A percentile compares a stretch with the other conserved stretches of the same genome.
Evolutionary conservation across 2,329 filamentous ascomycete species (phyloP).

Genomic region (Sporothrix variecibatus): DNA sequence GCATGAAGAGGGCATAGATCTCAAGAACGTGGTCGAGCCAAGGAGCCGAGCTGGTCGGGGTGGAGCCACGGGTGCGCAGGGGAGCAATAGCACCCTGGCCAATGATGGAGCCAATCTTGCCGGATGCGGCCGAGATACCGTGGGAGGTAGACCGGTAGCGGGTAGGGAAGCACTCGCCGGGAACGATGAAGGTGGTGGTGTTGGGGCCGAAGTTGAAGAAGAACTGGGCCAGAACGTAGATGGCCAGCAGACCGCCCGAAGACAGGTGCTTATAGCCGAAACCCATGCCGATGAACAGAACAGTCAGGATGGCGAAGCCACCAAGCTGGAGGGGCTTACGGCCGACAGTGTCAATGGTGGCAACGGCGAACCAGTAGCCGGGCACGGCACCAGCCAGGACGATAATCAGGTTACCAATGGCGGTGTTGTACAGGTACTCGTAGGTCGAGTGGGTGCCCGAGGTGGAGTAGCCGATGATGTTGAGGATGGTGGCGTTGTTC

Average conservation of each 20-base stretch:
- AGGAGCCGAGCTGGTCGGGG: constrained; percentile 46
- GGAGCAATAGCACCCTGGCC: constrained; percentile 60
- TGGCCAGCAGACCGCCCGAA: constrained; percentile 55
- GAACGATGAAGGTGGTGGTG: constrained; percentile 59
- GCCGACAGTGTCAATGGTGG: constrained; percentile 67
- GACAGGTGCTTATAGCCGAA: constrained; percentile 59
- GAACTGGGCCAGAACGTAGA: constrained; percentile 59
- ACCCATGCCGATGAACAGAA: constrained; percentile 64
- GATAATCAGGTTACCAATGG: constrained; percentile 76
- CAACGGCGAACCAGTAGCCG: constrained; percentile 81
- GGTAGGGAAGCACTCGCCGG: constrained; percentile 59
- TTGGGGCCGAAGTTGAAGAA: constrained; percentile 63
- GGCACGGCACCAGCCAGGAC: constrained; percentile 78
- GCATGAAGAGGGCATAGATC: constrained; percentile 76
- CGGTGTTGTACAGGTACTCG: constrained; percentile 70
- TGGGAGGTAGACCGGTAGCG: constrained; percentile 59
- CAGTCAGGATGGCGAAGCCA: constrained; percentile 62
- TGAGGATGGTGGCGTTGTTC: constrained; percentile 73
- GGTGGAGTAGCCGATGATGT: constrained; percentile 69
- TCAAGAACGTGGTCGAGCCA: constrained; percentile 79
- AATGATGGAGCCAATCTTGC: constrained; percentile 60
- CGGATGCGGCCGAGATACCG: constrained; percentile 57
- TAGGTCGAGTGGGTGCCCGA: constrained; percentile 59
- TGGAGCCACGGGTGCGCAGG: constrained; percentile 51
- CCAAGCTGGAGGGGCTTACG: constrained; percentile 75